Base-by-base conservation (phyloP, 495 filamentous ascomycete species). In the Monascus purpureus region DNA sequence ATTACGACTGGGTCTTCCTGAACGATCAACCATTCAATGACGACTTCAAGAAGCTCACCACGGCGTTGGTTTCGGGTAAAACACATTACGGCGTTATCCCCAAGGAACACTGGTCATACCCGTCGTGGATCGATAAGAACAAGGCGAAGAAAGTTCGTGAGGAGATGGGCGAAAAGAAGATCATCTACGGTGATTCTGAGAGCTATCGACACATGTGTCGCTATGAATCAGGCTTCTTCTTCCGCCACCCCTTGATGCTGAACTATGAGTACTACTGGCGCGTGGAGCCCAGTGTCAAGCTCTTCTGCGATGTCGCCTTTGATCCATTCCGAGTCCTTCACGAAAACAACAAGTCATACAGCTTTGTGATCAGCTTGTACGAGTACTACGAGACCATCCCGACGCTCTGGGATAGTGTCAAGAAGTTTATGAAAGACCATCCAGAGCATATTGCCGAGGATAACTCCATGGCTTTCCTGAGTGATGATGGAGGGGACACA, bases 1-100 rank as follows among this genome's bases (percentile, higher is more conserved):
- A 95, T 62, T 97, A 97, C 55, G 90, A 96, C 49, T 97, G 90
- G 90, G 92, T 97, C 17, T 97, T 97, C 63, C 56, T 97, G 40
- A 97, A 97, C 54, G 90, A 97, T 50, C 71, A 84, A 49, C 80
- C 83, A 1, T 97, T 97, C 45, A 81, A 93, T 43, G 77, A 82
- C 1, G 71, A 73, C 8, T 97, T 97, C 63, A 96, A 83, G 58
- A 86, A 81, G 47, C 70, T 97, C 35, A 97, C 90, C 11, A 75
- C 73, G 8, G 72, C 82, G 3, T 67, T 97, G 20, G 77, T 85
- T n/a, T 94, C 86, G 11, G 90, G 90, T 16, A 87, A 69, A 35
- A 82, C 90, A 12, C 70, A 81, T 52, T 97, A 94, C 54, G 92
- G 86, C 41, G 58, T 75, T 43, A 90, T 93, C 30, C 70, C 82